phyloP scores from a whole-genome alignment of 176 grass and related monocot genomes.

The Elymus sibiricus region DNA sequence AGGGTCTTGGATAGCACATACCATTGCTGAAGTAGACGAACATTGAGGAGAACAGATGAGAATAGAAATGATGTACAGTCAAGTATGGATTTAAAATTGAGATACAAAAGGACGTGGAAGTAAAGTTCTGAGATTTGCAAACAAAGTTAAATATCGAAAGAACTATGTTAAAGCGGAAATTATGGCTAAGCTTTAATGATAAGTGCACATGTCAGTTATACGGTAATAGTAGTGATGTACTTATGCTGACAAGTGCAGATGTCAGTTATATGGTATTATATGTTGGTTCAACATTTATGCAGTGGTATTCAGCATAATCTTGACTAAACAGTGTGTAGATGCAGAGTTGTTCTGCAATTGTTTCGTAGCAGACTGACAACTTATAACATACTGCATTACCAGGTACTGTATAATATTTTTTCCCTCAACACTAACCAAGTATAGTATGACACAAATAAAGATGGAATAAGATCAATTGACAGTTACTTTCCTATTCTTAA shows the following conservation, averaged over 20 bases:
- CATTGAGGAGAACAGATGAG: not conserved
- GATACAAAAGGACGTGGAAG: not conserved
- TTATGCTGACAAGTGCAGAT: not conserved
- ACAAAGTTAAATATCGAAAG: not conserved
- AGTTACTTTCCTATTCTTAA: not conserved
- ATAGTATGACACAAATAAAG: not conserved
- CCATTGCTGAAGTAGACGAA: conserved; percentile 39
- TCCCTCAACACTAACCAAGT: not conserved
- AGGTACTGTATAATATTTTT: not conserved
- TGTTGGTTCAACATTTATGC: too few species aligned
- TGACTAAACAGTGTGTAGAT: not conserved
- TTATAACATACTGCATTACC: not conserved
- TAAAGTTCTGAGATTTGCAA: not conserved
- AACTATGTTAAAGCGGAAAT: not conserved
- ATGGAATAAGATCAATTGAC: not conserved
- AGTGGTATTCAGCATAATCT: not conserved
- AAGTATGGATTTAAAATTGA: not conserved
- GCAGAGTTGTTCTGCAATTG: not conserved
- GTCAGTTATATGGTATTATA: not conserved
- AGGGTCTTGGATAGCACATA: conserved; percentile 66
- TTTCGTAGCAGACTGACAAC: not conserved
- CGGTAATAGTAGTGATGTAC: too few species aligned
- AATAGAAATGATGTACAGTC: not conserved
- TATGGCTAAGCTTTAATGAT: not conserved
- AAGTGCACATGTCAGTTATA: too few species aligned